A percentile compares a stretch with the other conserved stretches of the same genome.
Evolutionary conservation across 805 yeast species (phyloP).

Genomic region (Nakazawaea sp.): DNA sequence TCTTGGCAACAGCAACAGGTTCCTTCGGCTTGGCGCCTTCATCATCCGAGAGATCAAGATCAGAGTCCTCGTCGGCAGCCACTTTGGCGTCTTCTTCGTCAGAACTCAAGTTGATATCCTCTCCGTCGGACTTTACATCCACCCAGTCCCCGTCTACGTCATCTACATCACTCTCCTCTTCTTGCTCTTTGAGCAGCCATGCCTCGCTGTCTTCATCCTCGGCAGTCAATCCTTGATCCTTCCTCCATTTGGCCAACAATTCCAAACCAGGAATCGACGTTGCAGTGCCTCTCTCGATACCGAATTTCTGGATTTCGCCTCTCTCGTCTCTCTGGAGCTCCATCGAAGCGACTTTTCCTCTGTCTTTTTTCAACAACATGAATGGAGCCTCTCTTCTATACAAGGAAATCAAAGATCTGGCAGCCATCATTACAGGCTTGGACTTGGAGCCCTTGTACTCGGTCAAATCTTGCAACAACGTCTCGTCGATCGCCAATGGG

Average conservation of each 20-base stretch:
- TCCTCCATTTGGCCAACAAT: conserved; percentile 80
- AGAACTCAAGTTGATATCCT: conserved; percentile 45
- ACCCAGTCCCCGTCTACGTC: conserved; percentile 92
- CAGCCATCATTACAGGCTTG: conserved; percentile 92
- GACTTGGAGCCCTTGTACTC: conserved; percentile 91
- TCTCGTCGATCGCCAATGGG: conserved; percentile 87
- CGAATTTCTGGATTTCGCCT: conserved; percentile 53
- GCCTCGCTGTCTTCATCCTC: conserved; percentile 53
- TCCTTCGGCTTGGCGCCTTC: conserved; percentile 24
- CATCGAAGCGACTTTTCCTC: conserved; percentile 90
- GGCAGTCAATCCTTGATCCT: conserved; percentile 47
- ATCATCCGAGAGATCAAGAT: conserved; percentile 41
- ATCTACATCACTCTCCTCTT: conserved; percentile 39
- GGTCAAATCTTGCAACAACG: conserved; percentile 80
- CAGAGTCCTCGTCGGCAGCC: conserved; percentile 25
- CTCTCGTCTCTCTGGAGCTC: conserved; percentile 61
- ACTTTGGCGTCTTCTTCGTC: conserved; percentile 29
- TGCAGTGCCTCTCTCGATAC: conserved; percentile 58
- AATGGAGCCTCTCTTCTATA: conserved; percentile 96
- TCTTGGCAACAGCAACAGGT: conserved; percentile 17
- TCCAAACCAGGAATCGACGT: conserved; percentile 90
- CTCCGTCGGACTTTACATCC: conserved; percentile 75
- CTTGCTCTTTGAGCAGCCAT: conserved; percentile 58
- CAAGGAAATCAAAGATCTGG: conserved; percentile 75
- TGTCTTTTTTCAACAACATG: conserved; percentile 81